Evolutionary conservation across 208 protist genomes (phyloP).

Genomic region (Leishmania aethiopica): DNA sequence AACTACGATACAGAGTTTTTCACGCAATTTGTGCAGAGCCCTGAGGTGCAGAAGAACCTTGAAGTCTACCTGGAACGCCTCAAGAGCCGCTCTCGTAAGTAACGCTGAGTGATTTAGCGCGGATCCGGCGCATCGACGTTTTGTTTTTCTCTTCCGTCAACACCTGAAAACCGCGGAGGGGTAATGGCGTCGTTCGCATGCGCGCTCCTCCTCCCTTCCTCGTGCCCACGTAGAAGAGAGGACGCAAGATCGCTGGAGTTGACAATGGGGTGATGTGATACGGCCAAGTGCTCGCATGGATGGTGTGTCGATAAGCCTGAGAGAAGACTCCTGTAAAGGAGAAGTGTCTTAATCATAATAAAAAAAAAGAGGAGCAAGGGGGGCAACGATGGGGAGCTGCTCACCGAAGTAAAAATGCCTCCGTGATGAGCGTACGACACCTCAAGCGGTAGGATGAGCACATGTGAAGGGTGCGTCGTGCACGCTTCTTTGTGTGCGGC

Average conservation of each 20-base stretch:
- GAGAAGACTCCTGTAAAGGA: not conserved
- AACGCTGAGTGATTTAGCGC: not conserved
- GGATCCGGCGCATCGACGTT: not conserved
- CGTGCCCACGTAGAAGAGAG: not conserved
- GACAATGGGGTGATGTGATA: not conserved
- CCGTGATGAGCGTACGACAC: not conserved
- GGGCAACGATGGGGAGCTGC: not conserved
- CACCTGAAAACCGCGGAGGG: not conserved
- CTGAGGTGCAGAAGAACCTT: slow-evolving; percentile 74
- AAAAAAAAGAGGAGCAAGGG: not conserved
- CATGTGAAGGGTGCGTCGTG: not conserved
- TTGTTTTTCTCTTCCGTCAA: not conserved
- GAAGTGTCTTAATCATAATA: not conserved
- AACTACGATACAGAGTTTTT: slow-evolving; percentile 85
- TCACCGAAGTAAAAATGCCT: not conserved
- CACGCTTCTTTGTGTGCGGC: not conserved
- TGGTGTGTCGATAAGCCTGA: not conserved
- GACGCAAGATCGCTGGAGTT: not conserved
- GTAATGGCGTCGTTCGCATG: not conserved
- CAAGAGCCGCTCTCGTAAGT: slow-evolving; percentile 57
- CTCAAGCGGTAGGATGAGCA: too few relatives aligned
- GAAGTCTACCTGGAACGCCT: slow-evolving; percentile 61
- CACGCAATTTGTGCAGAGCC: slow-evolving; percentile 64
- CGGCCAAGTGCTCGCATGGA: not conserved
- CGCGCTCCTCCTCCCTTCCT: not conserved